Evolutionary conservation across 2,329 filamentous ascomycete species (phyloP).

Genomic region (Ophiostoma pallidulum): DNA sequence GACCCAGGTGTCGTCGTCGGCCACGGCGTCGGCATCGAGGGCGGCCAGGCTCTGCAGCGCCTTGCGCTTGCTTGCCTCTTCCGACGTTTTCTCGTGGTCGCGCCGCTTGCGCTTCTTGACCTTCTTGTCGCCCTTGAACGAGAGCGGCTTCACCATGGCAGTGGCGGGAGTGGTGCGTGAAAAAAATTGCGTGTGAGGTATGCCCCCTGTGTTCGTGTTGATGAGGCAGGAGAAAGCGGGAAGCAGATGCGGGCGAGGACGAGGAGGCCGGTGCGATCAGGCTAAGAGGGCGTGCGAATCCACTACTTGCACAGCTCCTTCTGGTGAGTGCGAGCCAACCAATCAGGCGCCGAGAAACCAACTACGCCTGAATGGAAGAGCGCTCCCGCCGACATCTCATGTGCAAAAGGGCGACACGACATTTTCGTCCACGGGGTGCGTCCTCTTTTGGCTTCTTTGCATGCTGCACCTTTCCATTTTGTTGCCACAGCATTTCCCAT

Average conservation of each 20-base stretch:
- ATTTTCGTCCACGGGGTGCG: no score
- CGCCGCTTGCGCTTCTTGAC: conserved; percentile 80
- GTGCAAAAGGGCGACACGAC: no score
- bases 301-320: neutral
- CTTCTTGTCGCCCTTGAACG: conserved; percentile 97
- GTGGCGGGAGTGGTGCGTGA: neutral
- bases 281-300: neutral
- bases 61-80: conserved; percentile 27
- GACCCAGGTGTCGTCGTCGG: conserved; percentile 83
- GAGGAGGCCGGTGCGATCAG: no score
- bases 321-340: neutral
- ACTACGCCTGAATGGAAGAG: no score
- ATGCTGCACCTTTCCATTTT: no score
- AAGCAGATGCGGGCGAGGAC: no score
- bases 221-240: no score
- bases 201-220: no score
- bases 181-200: no score
- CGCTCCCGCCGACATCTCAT: no score
- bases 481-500: no score
- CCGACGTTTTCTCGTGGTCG: conserved; percentile 39
- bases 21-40: conserved; percentile 28
- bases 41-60: conserved; percentile 26
- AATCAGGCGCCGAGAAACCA: neutral
- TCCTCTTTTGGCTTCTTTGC: no score
- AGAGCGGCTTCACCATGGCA: conserved; percentile 75